Evolutionary conservation across 495 filamentous ascomycete genomes (phyloP).

Genomic region (Saxophila tyrrhenica): DNA sequence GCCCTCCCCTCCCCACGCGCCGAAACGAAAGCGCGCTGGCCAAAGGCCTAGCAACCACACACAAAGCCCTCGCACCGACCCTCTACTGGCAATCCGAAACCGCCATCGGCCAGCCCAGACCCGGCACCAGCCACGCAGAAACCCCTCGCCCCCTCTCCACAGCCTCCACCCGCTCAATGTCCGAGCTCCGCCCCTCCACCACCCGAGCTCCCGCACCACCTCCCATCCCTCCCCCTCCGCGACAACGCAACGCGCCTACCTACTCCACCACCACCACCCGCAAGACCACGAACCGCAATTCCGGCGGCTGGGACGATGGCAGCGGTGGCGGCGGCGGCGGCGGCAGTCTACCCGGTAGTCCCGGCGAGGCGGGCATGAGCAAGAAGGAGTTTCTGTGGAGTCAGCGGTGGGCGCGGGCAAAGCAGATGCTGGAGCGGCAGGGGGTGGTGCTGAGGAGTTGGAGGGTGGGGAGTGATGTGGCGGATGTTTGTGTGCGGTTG

Average conservation of each 20-base stretch:
- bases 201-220: conserved; percentile 10
- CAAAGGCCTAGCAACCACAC: neutral
- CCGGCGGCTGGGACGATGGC: conserved; percentile 5
- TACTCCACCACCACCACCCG: conserved; percentile 34
- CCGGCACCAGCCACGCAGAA: neutral
- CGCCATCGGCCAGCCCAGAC: neutral
- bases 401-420: conserved; percentile 64
- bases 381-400: conserved; percentile 81
- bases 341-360: conserved; percentile 10
- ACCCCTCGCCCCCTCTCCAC: conserved; percentile 6
- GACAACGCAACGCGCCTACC: conserved; percentile 25
- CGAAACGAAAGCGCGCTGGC: neutral
- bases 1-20: conserved; percentile 8
- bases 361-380: conserved; percentile 34
- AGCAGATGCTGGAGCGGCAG: conserved; percentile 50
- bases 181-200: conserved; percentile 6
- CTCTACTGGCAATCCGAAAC: conserved; percentile 3
- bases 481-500: conserved; percentile 43
- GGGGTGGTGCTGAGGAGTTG: conserved; percentile 73
- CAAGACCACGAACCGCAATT: conserved; percentile 8
- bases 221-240: conserved; percentile 28
- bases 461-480: conserved; percentile 73
- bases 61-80: neutral
- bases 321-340: neutral
- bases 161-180: conserved; percentile 1